These are phyloP conservation scores for Fistulifera pelliculosa DNA, from an alignment of 108 stramenopile species.

Conservation along the genomic window DNA sequence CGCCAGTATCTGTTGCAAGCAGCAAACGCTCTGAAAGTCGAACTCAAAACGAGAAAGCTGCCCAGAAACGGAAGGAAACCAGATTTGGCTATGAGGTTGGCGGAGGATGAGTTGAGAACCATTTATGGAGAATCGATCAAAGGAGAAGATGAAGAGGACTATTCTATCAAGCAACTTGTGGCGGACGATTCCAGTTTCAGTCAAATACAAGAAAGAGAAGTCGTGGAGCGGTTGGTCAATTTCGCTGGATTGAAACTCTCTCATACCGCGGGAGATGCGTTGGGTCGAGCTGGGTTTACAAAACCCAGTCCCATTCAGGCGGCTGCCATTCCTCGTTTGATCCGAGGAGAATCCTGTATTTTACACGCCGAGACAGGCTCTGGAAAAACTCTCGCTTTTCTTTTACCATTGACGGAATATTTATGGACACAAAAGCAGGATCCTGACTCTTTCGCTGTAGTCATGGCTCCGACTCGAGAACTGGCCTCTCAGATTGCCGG, in stretches of 20 bases:
- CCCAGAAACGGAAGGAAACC: constrained; percentile 64
- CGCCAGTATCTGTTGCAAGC: constrained; percentile 39
- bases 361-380: constrained; percentile 76
- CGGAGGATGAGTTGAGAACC: constrained; percentile 33
- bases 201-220: not conserved
- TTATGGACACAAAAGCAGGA: constrained; percentile 51
- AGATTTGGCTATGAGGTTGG: constrained; percentile 65
- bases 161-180: not conserved
- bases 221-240: constrained; percentile 13
- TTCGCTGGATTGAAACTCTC: constrained; percentile 69
- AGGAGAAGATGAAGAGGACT: constrained; percentile 14
- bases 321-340: constrained; percentile 39
- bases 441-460: constrained; percentile 38
- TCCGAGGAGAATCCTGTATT: constrained; percentile 46
- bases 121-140: not conserved
- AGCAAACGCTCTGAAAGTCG: constrained; percentile 60
- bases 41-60: constrained; percentile 40
- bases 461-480: constrained; percentile 90
- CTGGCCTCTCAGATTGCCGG: constrained; percentile 90
- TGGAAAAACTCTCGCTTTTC: constrained; percentile 78
- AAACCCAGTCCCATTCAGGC: constrained; percentile 73
- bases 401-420: constrained; percentile 69
- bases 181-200: not conserved
- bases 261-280: constrained; percentile 42
- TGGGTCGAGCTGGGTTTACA: constrained; percentile 42